Conservation (phyloP, 192 early-diverging fungal genomes). For the Podila minutissima region DNA sequence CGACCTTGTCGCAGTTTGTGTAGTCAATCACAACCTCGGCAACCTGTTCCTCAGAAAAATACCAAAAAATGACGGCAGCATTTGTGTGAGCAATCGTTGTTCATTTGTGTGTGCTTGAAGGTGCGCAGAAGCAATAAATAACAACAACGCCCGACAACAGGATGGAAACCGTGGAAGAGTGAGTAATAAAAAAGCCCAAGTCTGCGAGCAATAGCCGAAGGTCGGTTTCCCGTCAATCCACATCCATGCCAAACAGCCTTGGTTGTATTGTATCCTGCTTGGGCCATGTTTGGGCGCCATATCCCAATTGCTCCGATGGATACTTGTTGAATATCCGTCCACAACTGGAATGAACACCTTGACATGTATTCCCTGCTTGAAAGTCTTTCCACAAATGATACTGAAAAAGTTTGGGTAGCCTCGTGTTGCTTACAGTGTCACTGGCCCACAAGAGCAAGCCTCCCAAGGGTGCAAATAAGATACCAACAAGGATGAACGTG, state of each 20-base stretch:
- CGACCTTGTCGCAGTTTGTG: constrained; percentile 75
- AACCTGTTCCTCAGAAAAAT: constrained; percentile 57
- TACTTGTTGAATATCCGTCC: no score
- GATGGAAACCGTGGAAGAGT: background rate
- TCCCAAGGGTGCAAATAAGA: constrained; percentile 96
- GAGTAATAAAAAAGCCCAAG: no score
- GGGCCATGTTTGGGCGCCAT: no score
- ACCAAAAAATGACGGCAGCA: background rate
- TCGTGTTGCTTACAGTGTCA: constrained; percentile 66
- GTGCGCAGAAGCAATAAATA: background rate
- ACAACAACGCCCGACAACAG: background rate
- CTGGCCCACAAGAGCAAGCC: constrained; percentile 90
- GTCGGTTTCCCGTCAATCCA: no score
- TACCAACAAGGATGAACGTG: constrained; percentile 93
- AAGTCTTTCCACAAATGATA: no score
- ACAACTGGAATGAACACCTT: no score
- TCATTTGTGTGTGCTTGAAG: no score
- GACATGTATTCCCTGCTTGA: no score
- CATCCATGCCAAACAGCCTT: no score
- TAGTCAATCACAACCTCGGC: constrained; percentile 94
- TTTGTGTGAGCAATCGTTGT: background rate
- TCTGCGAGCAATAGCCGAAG: background rate
- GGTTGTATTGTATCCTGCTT: no score
- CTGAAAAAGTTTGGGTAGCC: no score
- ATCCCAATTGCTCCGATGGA: no score